Conservation (phyloP, 1,139 yeast species). For the Candida sp. region DNA sequence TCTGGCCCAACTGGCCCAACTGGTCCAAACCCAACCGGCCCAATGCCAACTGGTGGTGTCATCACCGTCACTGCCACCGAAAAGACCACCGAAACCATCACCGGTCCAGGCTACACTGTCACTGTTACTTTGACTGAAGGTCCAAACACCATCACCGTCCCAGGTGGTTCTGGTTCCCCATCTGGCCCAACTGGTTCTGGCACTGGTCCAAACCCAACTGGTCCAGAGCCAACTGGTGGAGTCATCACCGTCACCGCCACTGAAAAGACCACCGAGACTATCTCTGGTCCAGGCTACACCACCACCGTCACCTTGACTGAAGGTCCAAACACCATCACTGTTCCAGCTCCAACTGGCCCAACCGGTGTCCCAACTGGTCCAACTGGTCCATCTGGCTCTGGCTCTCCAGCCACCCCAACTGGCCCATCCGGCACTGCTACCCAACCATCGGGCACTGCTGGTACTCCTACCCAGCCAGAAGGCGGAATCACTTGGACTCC, state of each 20-base stretch:
- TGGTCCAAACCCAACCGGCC: neutral
- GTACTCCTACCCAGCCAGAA: neutral
- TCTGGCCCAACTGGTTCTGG: neutral
- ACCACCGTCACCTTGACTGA: conserved; percentile 1
- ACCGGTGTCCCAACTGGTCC: neutral
- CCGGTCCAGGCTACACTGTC: conserved; percentile 3
- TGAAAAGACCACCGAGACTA: neutral
- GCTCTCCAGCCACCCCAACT: neutral
- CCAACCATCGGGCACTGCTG: neutral
- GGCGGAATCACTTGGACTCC: conserved; percentile 4
- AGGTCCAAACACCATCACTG: conserved; percentile 2
- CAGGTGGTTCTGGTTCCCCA: neutral
- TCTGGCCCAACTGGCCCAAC: conserved; percentile 4
- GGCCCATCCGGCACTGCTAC: conserved; percentile 3
- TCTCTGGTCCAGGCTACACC: conserved; percentile 6
- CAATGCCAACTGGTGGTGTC: neutral
- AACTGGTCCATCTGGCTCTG: neutral
- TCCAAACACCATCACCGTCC: neutral
- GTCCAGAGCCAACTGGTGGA: conserved; percentile 2
- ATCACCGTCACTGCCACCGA: neutral
- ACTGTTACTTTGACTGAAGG: conserved; percentile 3
- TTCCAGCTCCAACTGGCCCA: conserved; percentile 1
- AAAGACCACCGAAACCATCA: neutral
- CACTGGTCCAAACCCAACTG: neutral
- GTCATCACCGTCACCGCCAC: neutral